Base-by-base conservation (phyloP, 345 rosid genomes). In the Hibiscus mutabilis region DNA sequence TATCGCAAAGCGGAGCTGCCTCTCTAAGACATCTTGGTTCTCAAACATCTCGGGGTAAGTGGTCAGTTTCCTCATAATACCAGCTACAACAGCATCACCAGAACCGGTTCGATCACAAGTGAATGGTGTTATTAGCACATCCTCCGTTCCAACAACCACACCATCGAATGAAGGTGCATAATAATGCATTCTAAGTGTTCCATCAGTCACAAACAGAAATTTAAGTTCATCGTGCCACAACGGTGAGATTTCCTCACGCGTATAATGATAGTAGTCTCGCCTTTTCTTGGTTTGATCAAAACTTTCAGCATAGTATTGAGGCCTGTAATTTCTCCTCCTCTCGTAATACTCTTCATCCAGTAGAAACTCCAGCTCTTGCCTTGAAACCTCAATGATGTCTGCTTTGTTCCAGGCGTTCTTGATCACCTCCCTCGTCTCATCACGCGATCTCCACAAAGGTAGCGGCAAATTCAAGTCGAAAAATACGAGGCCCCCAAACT, bases 31-130 rank as follows among this genome's bases (percentile, higher is more conserved):
- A 72, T 91, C 97, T 74, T 88, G 89, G 77, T 91, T 74, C 58
- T 82, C 88, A 65, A 83, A 84, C 97, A 91, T 91, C 78, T 87
- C 97, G 7, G 96, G 92, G 58, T 56, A 81, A 75, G 82, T 85
- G 7, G 91, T 83, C 66, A 91, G 85, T 84, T 90, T 94, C 64
- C 98, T 87, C 86, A 90, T 82, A 14, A 94, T 86, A 14, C 80
- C 96, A 69, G 96, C 98, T 68, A 91, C 97, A 70, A 90, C 82
- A 71, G 97, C 98, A 82, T 94, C 98, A 19, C 98, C 98, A 1
- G 98, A 88, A 70, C 98, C 97, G 44, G 96, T 94, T 47, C 97
- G 84, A 82, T 94, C 98, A 72, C 95, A 91, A 3, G 98, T 91
- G 80, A 86, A 85, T 0, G 98, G 97, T 19, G 96, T 86, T 74